These are phyloP conservation scores for Aspergillus kassunensis DNA, from an alignment of 495 filamentous ascomycete species.

Conservation along the genomic window DNA sequence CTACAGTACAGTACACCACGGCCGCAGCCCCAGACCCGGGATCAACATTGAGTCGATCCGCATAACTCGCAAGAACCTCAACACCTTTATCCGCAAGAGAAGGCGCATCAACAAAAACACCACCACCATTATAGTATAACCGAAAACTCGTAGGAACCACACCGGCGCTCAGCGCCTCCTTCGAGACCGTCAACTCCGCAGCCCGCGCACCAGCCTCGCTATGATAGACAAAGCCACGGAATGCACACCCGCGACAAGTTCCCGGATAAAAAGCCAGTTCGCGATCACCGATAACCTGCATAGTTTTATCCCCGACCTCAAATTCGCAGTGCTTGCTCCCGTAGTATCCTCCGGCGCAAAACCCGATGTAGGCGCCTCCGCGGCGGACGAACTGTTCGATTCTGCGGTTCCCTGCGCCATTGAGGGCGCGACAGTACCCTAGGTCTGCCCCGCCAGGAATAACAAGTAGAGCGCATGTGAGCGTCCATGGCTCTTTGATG, in stretches of 20 bases:
- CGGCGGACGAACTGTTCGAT: constrained; percentile 80
- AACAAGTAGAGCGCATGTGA: constrained; percentile 83
- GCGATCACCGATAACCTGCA: constrained; percentile 82
- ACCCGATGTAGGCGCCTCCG: constrained; percentile 83
- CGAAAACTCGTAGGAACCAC: constrained; percentile 61
- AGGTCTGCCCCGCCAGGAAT: constrained; percentile 94
- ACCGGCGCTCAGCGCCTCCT: constrained; percentile 50
- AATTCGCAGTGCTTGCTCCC: constrained; percentile 80
- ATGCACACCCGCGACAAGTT: constrained; percentile 79
- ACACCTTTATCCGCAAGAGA: constrained; percentile 59
- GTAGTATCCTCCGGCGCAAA: constrained; percentile 96
- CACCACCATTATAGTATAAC: constrained; percentile 92
- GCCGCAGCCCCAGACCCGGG: constrained; percentile 68
- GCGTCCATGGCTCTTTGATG: constrained; percentile 86
- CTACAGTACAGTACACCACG: constrained; percentile 82
- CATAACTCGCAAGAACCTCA: constrained; percentile 80
- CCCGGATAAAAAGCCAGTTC: constrained; percentile 89
- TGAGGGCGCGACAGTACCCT: constrained; percentile 82
- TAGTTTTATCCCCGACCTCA: constrained; percentile 72
- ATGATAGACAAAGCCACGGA: constrained; percentile 85
- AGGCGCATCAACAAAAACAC: constrained; percentile 83
- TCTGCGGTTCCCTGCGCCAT: constrained; percentile 79
- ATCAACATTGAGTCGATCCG: constrained; percentile 70
- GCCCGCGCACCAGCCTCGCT: constrained; percentile 84
- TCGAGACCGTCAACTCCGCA: constrained; percentile 61